Evolutionary conservation across 768 basidiomycete species (phyloP).

Genomic region (Sutorius australiensis): DNA sequence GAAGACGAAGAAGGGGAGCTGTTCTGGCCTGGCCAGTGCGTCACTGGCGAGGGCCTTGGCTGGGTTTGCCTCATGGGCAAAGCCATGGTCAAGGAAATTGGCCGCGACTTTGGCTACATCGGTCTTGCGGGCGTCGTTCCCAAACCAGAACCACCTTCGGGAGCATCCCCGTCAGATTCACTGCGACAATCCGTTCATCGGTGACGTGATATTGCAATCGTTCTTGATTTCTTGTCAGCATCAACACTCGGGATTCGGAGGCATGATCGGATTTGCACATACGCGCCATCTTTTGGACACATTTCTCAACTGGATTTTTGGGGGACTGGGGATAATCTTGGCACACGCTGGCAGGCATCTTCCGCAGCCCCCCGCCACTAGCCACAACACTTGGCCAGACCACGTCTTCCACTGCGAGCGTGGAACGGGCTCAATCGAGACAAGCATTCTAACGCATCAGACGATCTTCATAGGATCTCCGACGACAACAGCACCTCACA

Average conservation of each 20-base stretch:
- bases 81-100: conserved; percentile 82
- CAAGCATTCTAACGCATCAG: conserved; percentile 12
- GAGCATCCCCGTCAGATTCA: conserved; percentile 29
- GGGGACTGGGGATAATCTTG: conserved; percentile 17
- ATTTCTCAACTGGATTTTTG: conserved; percentile 24
- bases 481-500: conserved; percentile 14
- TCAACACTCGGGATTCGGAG: conserved; percentile 23
- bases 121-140: conserved; percentile 71
- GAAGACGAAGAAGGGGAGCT: conserved; percentile 84
- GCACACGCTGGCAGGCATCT: conserved; percentile 12
- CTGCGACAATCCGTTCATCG: conserved; percentile 33
- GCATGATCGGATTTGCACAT: conserved; percentile 26
- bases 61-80: conserved; percentile 89
- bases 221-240: conserved; percentile 30
- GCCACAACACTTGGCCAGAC: conserved; percentile 9
- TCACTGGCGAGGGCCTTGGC: conserved; percentile 73
- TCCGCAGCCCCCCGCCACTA: conserved; percentile 8
- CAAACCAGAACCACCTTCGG: conserved; percentile 48
- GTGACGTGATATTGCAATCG: conserved; percentile 15
- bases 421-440: conserved; percentile 23
- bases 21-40: conserved; percentile 76
- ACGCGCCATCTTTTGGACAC: conserved; percentile 24
- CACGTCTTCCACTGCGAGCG: conserved; percentile 18
- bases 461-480: conserved; percentile 26
- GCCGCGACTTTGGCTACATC: conserved; percentile 68